phyloP scores from a whole-genome alignment of 805 yeast genomes.

The Clavispora santaluciae region DNA sequence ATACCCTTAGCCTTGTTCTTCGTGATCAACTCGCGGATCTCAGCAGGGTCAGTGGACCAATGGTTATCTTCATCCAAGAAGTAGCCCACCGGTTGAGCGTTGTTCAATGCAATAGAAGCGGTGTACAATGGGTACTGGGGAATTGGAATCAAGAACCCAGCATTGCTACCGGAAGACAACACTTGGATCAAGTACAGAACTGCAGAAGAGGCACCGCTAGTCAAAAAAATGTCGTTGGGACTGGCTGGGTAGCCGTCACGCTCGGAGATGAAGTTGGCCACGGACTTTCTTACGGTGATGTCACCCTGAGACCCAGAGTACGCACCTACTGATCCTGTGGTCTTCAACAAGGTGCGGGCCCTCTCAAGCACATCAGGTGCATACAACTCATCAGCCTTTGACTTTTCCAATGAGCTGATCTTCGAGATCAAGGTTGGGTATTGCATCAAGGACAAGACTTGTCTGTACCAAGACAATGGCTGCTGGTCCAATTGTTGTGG shows the following conservation, averaged over 20 bases:
- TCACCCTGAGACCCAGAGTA: slow-evolving; percentile 94
- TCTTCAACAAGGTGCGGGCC: slow-evolving; percentile 55
- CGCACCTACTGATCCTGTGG: slow-evolving; percentile 86
- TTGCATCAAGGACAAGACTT: slow-evolving; percentile 80
- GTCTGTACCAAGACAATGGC: slow-evolving; percentile 94
- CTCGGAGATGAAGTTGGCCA: slow-evolving; percentile 71
- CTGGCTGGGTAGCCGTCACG: slow-evolving; percentile 70
- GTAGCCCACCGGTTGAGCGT: slow-evolving; percentile 81
- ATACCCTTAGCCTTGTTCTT: slow-evolving; percentile 49
- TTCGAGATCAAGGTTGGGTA: slow-evolving; percentile 62
- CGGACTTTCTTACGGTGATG: slow-evolving; percentile 60
- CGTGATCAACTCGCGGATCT: slow-evolving; percentile 51
- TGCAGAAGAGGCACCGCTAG: slow-evolving; percentile 94
- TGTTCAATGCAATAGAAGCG: slow-evolving; percentile 83
- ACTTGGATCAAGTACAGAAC: slow-evolving; percentile 75
- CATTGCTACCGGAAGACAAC: slow-evolving; percentile 57
- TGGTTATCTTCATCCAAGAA: slow-evolving; percentile 71
- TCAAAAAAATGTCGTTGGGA: slow-evolving; percentile 73
- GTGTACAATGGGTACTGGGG: slow-evolving; percentile 98
- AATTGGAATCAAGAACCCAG: slow-evolving; percentile 88
- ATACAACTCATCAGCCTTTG: slow-evolving; percentile 26
- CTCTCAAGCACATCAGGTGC: slow-evolving; percentile 72
- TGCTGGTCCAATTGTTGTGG: slow-evolving; percentile 95
- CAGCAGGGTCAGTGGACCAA: slow-evolving; percentile 79
- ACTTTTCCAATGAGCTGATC: slow-evolving; percentile 18